Base-by-base conservation (phyloP, 192 early-diverging fungal species). In the Physocladia obscura region DNA sequence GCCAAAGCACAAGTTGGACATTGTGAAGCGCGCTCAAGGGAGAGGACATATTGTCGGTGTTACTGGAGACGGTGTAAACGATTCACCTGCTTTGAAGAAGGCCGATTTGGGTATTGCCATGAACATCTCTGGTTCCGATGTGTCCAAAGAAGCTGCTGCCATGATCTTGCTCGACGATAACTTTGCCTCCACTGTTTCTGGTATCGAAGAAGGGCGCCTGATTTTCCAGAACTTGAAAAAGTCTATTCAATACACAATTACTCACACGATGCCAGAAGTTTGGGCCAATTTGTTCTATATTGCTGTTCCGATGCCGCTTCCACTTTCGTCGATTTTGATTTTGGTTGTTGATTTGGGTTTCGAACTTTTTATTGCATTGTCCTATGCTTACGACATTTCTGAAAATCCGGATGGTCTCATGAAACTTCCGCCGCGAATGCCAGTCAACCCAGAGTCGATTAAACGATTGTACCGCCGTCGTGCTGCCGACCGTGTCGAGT, bases 101-200 rank as follows among this genome's bases (percentile, higher is more conserved):
- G 94, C 95, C 0, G 93, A 98, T 79, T 73, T 98, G 49, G 96
- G 96, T 51, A 97, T 98, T 80, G 90, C 95, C 22, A 98, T 98
- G 96, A 95, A 96, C 79, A 85, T 88, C 39, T 90, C 93, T 30
- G 96, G 96, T 50, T 94, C 92, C 3, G 95, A 98, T 76, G 92
- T 97, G 38, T 91, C 93, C 35, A 98, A 98, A 77, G 94, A 73
- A 31, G 90, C 92, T 15, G 94, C 96, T 27, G 79, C 90, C 50
- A 98, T 98, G 96, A 94, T 98, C 68, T 79, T 98, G 56, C 76
- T 98, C 50, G 94, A 98, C 76, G 93, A 98, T 78, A 92, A 98
- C 83, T 98, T 98, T 89, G 91, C 95, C 13, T 92, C 91, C 15
- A 93, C 90, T 35, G 89, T 96, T 54, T 79, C 84, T 29, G 96